These are phyloP conservation scores for Agrocybe praecox DNA, from an alignment of 768 basidiomycete species.

Conservation along the genomic window DNA sequence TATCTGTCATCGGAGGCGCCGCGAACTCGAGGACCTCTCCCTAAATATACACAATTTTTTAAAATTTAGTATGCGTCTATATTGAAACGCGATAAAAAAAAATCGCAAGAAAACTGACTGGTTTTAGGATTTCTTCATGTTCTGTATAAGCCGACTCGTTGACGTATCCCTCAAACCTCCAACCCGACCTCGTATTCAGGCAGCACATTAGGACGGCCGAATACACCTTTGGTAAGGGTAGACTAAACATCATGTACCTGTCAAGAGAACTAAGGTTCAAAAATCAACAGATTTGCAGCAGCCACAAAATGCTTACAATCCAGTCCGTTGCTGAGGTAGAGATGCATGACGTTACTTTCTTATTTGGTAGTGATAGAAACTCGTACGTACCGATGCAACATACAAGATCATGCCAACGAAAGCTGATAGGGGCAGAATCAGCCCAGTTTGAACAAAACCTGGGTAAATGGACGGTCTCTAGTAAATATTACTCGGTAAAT, in stretches of 20 bases:
- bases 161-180: neutral
- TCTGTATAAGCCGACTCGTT: neutral
- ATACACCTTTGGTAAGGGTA: neutral
- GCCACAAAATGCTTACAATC: neutral
- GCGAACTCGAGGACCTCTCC: neutral
- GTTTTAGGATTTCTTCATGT: neutral
- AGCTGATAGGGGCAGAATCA: neutral
- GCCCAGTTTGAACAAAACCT: neutral
- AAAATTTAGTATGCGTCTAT: too few relatives aligned
- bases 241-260: neutral
- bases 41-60: neutral
- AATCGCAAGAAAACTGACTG: neutral
- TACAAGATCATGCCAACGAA: neutral
- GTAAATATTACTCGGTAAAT: too few relatives aligned
- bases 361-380: neutral
- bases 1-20: neutral
- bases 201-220: neutral
- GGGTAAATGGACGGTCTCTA: too few relatives aligned
- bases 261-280: neutral
- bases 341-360: neutral
- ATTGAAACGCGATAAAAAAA: too few relatives aligned
- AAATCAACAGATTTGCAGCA: neutral
- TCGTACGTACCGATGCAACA: neutral
- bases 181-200: neutral
- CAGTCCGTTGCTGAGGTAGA: neutral